Evolutionary conservation across 495 filamentous ascomycete genomes (phyloP).

Genomic region (Coniosporium apollinis): DNA sequence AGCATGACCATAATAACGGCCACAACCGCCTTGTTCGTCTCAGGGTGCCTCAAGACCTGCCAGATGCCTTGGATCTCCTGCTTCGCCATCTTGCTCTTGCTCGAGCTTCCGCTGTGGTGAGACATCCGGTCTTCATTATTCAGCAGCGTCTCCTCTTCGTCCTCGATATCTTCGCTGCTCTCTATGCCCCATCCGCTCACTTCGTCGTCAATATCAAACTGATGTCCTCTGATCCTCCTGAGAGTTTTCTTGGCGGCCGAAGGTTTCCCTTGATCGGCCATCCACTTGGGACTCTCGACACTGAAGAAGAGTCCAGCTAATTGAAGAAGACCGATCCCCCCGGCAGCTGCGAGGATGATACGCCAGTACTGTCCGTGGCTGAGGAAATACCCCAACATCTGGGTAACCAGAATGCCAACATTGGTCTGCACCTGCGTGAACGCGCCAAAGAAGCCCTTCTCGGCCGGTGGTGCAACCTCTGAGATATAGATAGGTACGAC

Average conservation of each 20-base stretch:
- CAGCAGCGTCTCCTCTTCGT: slow-evolving; percentile 24
- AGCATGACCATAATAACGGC: slow-evolving; percentile 85
- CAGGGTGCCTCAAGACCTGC: slow-evolving; percentile 42
- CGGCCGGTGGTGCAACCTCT: slow-evolving; percentile 63
- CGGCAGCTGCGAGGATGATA: slow-evolving; percentile 60
- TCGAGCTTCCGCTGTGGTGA: slow-evolving; percentile 8
- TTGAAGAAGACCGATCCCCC: slow-evolving; percentile 48
- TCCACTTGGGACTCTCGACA: slow-evolving; percentile 75
- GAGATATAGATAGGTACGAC: slow-evolving; percentile 94
- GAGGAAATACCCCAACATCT: slow-evolving; percentile 72
- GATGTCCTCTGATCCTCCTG: slow-evolving; percentile 54
- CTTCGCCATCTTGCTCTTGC: slow-evolving; percentile 18
- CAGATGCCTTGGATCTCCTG: slow-evolving; percentile 46
- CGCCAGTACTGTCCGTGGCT: slow-evolving; percentile 67
- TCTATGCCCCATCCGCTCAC: slow-evolving; percentile 34
- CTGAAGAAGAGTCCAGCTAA: slow-evolving; percentile 48
- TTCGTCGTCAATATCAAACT: slow-evolving; percentile 58
- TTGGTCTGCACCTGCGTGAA: slow-evolving; percentile 92
- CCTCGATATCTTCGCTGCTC: slow-evolving; percentile 9
- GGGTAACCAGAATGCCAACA: slow-evolving; percentile 73
- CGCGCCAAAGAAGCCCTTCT: slow-evolving; percentile 74
- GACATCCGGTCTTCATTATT: slow-evolving; percentile 10
- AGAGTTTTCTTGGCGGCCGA: slow-evolving; percentile 45
- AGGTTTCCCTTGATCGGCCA: slow-evolving; percentile 49
- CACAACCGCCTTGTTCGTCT: slow-evolving; percentile 59